Evolutionary conservation across 2,329 filamentous ascomycete genomes (phyloP).

Genomic region (Colletotrichum liaoningense): DNA sequence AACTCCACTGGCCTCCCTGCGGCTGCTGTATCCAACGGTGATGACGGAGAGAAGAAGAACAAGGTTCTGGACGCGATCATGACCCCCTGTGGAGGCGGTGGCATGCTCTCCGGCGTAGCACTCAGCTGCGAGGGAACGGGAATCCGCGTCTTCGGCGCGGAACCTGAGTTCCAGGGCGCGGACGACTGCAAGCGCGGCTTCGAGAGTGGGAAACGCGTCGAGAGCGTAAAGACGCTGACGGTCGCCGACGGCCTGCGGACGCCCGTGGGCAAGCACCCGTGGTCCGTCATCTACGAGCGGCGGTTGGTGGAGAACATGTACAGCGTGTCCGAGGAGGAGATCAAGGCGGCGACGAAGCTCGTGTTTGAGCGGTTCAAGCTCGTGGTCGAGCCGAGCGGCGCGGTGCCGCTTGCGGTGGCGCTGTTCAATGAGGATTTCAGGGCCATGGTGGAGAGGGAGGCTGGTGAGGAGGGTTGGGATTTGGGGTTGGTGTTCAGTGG

Average conservation of each 20-base stretch:
- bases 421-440: slow-evolving; percentile 90
- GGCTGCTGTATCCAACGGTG: neutral
- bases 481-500: slow-evolving; percentile 70
- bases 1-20: slow-evolving; percentile 10
- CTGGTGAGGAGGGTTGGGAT: slow-evolving; percentile 79
- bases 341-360: slow-evolving; percentile 78
- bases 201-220: slow-evolving; percentile 71
- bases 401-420: slow-evolving; percentile 84
- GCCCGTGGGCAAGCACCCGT: slow-evolving; percentile 81
- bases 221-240: slow-evolving; percentile 78
- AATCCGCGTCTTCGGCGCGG: slow-evolving; percentile 85
- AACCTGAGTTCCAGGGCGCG: slow-evolving; percentile 84
- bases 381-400: slow-evolving; percentile 88
- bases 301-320: slow-evolving; percentile 77
- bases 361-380: slow-evolving; percentile 91
- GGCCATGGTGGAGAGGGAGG: slow-evolving; percentile 75
- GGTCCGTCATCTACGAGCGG: slow-evolving; percentile 79
- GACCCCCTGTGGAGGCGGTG: slow-evolving; percentile 87
- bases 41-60: slow-evolving; percentile 25
- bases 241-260: slow-evolving; percentile 92
- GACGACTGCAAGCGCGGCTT: slow-evolving; percentile 85
- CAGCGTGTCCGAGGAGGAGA: slow-evolving; percentile 84
- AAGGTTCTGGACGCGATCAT: slow-evolving; percentile 76
- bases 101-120: slow-evolving; percentile 86
- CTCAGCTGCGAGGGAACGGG: slow-evolving; percentile 79